Evolutionary conservation across 352 stramenopile species (phyloP).

Genomic region (Pythium coloratum): DNA sequence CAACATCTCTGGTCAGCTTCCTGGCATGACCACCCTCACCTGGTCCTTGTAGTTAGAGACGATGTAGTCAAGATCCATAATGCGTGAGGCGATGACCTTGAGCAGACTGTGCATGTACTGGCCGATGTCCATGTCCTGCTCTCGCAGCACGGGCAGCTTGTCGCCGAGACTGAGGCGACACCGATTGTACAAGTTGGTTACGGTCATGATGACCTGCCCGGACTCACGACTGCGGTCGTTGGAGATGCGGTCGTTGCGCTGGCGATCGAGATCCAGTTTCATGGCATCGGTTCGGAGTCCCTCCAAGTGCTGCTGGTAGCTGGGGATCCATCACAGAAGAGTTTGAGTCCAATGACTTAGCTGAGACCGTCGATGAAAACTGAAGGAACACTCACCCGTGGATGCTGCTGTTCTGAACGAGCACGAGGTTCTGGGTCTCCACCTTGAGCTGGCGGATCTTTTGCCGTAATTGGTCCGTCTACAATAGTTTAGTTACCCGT

Average conservation of each 20-base stretch:
- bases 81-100: slow-evolving; percentile 77
- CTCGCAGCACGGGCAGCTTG: slow-evolving; percentile 70
- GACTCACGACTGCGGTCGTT: slow-evolving; percentile 87
- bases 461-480: slow-evolving; percentile 76
- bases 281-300: slow-evolving; percentile 69
- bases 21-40: slow-evolving; percentile 26
- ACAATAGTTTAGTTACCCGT: no score
- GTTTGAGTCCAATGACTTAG: neutral
- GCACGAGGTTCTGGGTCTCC: slow-evolving; percentile 80
- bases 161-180: slow-evolving; percentile 72
- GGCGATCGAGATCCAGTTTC: slow-evolving; percentile 80
- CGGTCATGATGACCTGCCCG: slow-evolving; percentile 88
- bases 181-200: slow-evolving; percentile 91
- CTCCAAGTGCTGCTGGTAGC: slow-evolving; percentile 80
- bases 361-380: neutral
- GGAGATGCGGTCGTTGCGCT: slow-evolving; percentile 69
- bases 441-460: slow-evolving; percentile 76
- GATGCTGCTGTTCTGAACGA: slow-evolving; percentile 87
- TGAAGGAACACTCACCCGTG: slow-evolving; percentile 36
- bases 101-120: slow-evolving; percentile 77
- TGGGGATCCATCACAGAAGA: slow-evolving; percentile 5
- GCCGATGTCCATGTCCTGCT: slow-evolving; percentile 71
- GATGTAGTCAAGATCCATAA: slow-evolving; percentile 87
- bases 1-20: neutral
- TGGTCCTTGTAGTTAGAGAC: slow-evolving; percentile 67